phyloP scores from a whole-genome alignment of 148 eudicot species.

The Tetragonia tetragonoides region DNA sequence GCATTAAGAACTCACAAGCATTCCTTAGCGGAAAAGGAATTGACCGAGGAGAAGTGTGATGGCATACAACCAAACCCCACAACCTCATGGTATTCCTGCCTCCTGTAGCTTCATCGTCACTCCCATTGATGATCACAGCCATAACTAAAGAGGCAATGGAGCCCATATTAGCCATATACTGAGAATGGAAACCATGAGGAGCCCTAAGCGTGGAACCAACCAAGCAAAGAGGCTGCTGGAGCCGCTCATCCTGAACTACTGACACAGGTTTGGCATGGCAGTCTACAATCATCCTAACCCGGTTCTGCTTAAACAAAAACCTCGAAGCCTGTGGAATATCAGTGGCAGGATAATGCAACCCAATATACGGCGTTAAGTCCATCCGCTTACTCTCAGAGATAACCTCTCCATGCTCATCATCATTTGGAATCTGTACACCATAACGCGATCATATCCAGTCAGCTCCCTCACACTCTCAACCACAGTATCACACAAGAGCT shows the following conservation, averaged over 20 bases:
- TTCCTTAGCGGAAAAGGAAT: conserved; percentile 88
- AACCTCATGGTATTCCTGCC: conserved; percentile 61
- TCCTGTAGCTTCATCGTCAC: conserved; percentile 52
- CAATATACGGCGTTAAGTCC: conserved; percentile 83
- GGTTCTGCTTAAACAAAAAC: conserved; percentile 82
- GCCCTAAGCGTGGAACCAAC: conserved; percentile 95
- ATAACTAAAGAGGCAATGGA: conserved; percentile 77
- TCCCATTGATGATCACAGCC: conserved; percentile 86
- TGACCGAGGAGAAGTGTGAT: conserved; percentile 76
- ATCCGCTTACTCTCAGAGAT: conserved; percentile 69
- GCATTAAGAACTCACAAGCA: conserved; percentile 98
- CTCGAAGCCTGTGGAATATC: conserved; percentile 97
- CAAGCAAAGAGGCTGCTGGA: conserved; percentile 69
- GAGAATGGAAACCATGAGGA: conserved; percentile 94
- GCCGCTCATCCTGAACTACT: conserved; percentile 68
- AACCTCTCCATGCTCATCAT: conserved; percentile 98
- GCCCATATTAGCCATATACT: conserved; percentile 97
- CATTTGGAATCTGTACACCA: conserved; percentile 97
- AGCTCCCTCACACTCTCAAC: conserved; percentile 75
- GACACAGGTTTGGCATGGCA: conserved; percentile 65
- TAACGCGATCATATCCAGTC: conserved; percentile 94
- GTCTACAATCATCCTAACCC: conserved; percentile 92
- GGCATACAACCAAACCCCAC: conserved; percentile 98
- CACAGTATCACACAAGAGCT: conserved; percentile 83
- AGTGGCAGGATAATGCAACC: conserved; percentile 95